Evolutionary conservation across 352 stramenopile genomes (phyloP), one percentile per base, ranked within the genome.

Genomic region (Phytophthora crassamura): DNA sequence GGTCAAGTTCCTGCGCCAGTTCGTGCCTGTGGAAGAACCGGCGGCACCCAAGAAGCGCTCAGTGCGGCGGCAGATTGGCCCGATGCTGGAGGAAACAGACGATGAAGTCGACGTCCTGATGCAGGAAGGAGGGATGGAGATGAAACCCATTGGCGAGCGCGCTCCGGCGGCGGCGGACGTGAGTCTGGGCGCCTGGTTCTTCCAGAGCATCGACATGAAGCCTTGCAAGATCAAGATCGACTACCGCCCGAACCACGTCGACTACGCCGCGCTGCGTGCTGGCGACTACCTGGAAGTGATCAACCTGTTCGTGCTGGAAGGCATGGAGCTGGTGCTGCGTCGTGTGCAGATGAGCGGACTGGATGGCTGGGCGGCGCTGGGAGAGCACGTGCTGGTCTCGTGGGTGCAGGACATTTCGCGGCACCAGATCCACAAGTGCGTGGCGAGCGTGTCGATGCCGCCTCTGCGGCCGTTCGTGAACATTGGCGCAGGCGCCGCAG

Each of bases 191-290:
- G 74, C 57, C 7, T 96, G 83, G 86, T 96, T 96, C 49, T 96
- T 95, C 73, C 88, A 96, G 69, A 94, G 71, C 54, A 83, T 96
- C 18, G 88, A 96, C 50, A 78, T 96, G 30, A 89, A 89, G 14
- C 82, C 88, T 12, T 94, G 86, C 72, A 95, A 96, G 65, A 95
- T 96, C 63, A 96, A 96, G 65, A 96, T 96, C 47, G 88, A 96
- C 56, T 96, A 96, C 52, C 82, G 87, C 1, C 88, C 88, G 11
- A 94, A 95, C 36, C 86, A 86, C n/a, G 86, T 96, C 1, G 83
- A 96, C 66, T 96, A 91, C 25, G 79, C 88, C 7, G 88, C 88
- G 5, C 59, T 96, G 28, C 82, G 87, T 52, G 82, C 86, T 14
- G 88, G 88, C 10, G 88, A 96, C 43, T 96, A 96, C 59, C 45